Evolutionary conservation across 2,329 filamentous ascomycete species (phyloP), one percentile per base, ranked within the genome.

Genomic region (Nigrospora sphaerica): DNA sequence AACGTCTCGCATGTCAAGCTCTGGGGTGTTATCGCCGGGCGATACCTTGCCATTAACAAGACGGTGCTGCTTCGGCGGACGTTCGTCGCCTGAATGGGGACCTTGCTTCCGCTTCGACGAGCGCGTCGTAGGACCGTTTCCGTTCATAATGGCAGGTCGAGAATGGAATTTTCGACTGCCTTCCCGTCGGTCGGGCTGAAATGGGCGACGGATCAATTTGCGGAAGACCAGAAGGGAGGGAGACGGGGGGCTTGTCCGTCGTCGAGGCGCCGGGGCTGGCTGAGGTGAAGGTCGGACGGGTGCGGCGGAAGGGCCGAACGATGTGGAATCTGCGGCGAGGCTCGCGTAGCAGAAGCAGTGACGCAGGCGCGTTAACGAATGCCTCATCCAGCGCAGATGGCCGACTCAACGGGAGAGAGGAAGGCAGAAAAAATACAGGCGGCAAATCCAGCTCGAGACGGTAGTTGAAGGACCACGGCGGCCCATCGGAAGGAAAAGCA

Each of bases 11-110:
- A 49, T 35, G 37, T 61, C 58, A 35, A 57, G 49, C 47, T 76
- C 73, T 36, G 74, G 71, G 5, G 72, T 75, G 51, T 75, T 74
- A 52, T 72, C 70, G 53, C 70, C 71, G 37, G 68, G 68, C 11
- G 73, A 71, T n/a, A 68, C 60, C 57, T 71, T 75, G 54, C 73
- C 73, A 53, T 76, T 77, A 23, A 63, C 53, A n/a, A 63, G 57
- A 42, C 68, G 67, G 38, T 67, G 62, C 50, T 71, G 69, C 56
- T 73, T 72, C 19, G 64, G 59, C 16, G 67, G 66, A 32, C 69
- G 64, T 28, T 64, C 63, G 32, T 69, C 67, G 38, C 69, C 61
- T 36, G 70, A 63, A 49, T 67, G 66, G 33, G 71, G 66, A 14
- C 42, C 42, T 37, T 44, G 42, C 31, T 44, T 44, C 13, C 42